Evolutionary conservation across 2,329 filamentous ascomycete species (phyloP), one percentile per base, ranked within the genome.

Genomic region (Thelonectria rubi): DNA sequence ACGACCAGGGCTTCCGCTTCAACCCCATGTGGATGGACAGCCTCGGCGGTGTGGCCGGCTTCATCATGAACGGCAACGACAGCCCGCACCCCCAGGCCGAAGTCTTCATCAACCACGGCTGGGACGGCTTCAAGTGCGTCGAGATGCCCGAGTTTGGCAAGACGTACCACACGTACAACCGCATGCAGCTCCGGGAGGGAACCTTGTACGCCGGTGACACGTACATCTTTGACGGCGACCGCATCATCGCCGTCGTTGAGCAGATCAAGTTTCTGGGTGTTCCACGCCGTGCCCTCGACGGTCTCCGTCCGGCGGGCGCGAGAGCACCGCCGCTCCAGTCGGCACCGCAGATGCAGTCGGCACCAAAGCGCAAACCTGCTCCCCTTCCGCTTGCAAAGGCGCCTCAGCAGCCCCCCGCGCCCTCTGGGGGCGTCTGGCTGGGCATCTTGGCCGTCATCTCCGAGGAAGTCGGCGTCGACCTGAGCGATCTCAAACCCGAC

Each of bases 401-500:
- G 77, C 26, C 67, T 69, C 40, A 45, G 17, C 6, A 34, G 15
- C 7, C 68, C 67, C 39, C 52, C 15, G 21, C 17, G 3, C 11
- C 26, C 3, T 39, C 64, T 5, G n/a, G 53, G 4, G 18, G 43
- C 9, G 43, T 26, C 20, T 69, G 65, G 64, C 18, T 62, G 17
- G 43, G 55, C 1, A 66, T 68, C 24, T 39, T 61, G 73, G 77
- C 48, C 75, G 80, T 65, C 79, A 81, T 72, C 71, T 86, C 88
- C n/a, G 81, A 84, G 39, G 89, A 92, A 75, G 91, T 91, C 84
- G 88, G 88, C 59, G 86, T 91, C n/a, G 85, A 88, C 21, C 79
- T 89, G 11, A 85, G 88, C 30, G 88, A 91, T 68, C 80, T 87
- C 30, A 74, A 83, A 3, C 82, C 82, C 20, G 82, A 82, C 1